Conservation (phyloP, 2,329 filamentous ascomycete genomes). For the Paecilomyces niveus region DNA sequence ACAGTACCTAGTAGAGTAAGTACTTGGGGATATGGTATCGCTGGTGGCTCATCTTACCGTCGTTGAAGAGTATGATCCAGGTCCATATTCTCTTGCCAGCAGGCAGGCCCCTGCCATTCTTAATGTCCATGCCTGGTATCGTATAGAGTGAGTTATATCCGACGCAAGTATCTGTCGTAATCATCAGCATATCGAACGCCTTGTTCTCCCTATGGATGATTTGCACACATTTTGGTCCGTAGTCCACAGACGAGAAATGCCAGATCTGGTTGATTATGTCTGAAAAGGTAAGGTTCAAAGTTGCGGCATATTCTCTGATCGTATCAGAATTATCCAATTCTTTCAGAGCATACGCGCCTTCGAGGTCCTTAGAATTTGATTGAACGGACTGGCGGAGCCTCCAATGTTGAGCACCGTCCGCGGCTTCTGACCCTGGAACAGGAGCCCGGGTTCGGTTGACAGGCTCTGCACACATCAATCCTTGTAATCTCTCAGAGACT, state of each 20-base stretch:
- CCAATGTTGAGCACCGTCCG: slow-evolving; percentile 9
- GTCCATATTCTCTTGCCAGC: slow-evolving; percentile 57
- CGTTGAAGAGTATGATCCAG: slow-evolving; percentile 63
- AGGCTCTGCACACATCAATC: slow-evolving; percentile 56
- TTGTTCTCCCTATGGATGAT: neutral
- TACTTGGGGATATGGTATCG: neutral
- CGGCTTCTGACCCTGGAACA: slow-evolving; percentile 11
- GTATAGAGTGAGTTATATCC: slow-evolving; percentile 57
- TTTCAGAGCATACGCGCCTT: slow-evolving; percentile 21
- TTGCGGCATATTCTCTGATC: slow-evolving; percentile 16
- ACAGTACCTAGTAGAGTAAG: slow-evolving; percentile 50
- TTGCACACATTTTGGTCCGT: slow-evolving; percentile 54
- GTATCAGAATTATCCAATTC: slow-evolving; percentile 14
- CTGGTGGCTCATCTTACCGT: slow-evolving; percentile 38
- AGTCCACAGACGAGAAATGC: slow-evolving; percentile 68
- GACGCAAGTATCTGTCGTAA: slow-evolving; percentile 53
- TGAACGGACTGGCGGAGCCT: slow-evolving; percentile 5
- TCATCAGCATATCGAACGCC: slow-evolving; percentile 14
- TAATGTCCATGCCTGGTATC: slow-evolving; percentile 40
- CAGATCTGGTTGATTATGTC: slow-evolving; percentile 63
- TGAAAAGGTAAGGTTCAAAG: slow-evolving; percentile 43
- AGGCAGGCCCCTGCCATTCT: slow-evolving; percentile 30
- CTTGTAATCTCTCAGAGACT: slow-evolving; percentile 60
- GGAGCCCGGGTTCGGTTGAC: slow-evolving; percentile 14
- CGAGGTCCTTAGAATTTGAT: slow-evolving; percentile 20